A percentile compares a stretch with the other conserved stretches of the same genome.
These are phyloP conservation scores for Yamadazyma akitaensis DNA, from an alignment of 805 yeast species.

Conservation along the genomic window DNA sequence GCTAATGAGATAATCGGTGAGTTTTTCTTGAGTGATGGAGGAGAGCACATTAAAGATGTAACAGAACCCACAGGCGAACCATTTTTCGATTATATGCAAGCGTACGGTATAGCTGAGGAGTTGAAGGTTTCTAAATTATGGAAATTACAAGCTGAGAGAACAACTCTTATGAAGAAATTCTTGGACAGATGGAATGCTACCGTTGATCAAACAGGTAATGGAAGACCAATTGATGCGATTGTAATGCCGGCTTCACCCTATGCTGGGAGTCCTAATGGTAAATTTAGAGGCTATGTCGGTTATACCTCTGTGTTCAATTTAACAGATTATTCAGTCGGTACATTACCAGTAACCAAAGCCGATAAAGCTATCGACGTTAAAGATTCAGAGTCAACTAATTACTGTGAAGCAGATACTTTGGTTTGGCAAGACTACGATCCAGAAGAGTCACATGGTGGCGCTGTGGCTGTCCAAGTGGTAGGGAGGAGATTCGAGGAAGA, in stretches of 20 bases:
- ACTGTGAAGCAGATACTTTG: conserved; percentile 45
- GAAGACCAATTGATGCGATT: conserved; percentile 46
- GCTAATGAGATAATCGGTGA: conserved; percentile 56
- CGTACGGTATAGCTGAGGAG: conserved; percentile 53
- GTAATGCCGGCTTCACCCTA: conserved; percentile 65
- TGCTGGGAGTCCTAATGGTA: conserved; percentile 66
- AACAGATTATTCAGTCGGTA: conserved; percentile 65
- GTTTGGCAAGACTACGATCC: conserved; percentile 49
- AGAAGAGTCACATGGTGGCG: conserved; percentile 48
- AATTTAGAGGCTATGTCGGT: conserved; percentile 69
- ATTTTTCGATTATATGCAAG: conserved; percentile 56
- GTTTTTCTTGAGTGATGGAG: conserved; percentile 68
- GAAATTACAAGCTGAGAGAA: conserved; percentile 50
- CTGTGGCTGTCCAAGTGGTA: conserved; percentile 50
- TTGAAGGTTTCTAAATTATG: conserved; percentile 43
- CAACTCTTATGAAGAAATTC: conserved; percentile 52
- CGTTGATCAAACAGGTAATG: conserved; percentile 46
- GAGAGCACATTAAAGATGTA: conserved; percentile 49
- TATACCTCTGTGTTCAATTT: conserved; percentile 74
- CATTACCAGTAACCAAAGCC: conserved; percentile 50
- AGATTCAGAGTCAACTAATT: conserved; percentile 28
- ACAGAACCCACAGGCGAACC: conserved; percentile 71
- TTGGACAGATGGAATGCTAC: conserved; percentile 53
- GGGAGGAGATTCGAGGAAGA: conserved; percentile 57
- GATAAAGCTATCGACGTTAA: conserved; percentile 45